Evolutionary conservation across 768 basidiomycete genomes (phyloP), one percentile per base, ranked within the genome.

Genomic region (Leucocoprinus sp.): DNA sequence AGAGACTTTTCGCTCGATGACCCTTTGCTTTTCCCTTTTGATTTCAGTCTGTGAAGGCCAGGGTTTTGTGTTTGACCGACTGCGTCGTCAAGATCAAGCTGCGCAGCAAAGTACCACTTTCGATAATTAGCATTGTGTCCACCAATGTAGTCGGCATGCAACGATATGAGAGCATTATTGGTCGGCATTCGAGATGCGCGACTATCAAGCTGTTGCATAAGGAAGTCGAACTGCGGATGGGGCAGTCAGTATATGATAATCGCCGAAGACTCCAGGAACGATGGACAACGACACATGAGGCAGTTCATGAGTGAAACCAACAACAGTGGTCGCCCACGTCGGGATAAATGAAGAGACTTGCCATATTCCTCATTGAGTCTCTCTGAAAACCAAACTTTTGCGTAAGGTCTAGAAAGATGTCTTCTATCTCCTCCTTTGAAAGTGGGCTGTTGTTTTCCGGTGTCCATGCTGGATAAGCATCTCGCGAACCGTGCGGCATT

Each of bases 71-170:
- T 75, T 49, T 86, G 80, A 22, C 95, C 96, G 43, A 98, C 83
- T 38, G 93, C 95, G 55, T 99, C 96, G 62, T 99, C 96, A 34
- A 98, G 84, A 63, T 98, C 95, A 49, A 99, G 81, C 63, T 99
- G 96, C 15, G 95, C 93, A 22, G 95, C 96, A 63, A 98, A 99
- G 69, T 99, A 99, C 96, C 96, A 98, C 68, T 97, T 97, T 50
- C 96, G 88, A 68, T 98, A 98, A 70, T 98, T 98, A 40, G 96
- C 91, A 57, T 97, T 85, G 63, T 95, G 88, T 2, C 96, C 96
- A 17, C 96, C 96, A 55, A 99, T 97, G 64, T 98, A 99, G 63
- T 98, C 96, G 48, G 95, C 96, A 57, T 99, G 96, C 2, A 99
- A 75, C 0, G 93, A 98, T 44, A 96, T 72, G 18, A 98, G 70